Conservation (phyloP, 129 eudicot species). For the Pittosporum tobira region DNA sequence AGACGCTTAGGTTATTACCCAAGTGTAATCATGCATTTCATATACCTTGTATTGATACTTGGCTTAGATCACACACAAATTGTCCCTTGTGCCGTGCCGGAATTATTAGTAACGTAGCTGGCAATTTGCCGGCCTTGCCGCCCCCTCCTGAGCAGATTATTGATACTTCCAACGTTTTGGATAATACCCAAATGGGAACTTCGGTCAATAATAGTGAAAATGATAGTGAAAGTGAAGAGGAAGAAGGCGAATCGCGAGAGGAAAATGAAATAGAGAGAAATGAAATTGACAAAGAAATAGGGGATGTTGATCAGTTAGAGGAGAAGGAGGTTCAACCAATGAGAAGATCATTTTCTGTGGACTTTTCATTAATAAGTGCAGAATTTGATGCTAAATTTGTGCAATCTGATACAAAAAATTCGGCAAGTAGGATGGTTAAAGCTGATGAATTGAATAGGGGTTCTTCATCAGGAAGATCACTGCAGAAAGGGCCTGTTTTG, state of each 20-base stretch:
- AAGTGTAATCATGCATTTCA: conserved; percentile 50
- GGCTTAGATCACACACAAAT: conserved; percentile 43
- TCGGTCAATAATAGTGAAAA: not conserved
- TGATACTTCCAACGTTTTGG: conserved; percentile 14
- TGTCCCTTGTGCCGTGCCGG: conserved; percentile 43
- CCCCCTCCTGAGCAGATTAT: conserved; percentile 5
- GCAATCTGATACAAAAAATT: not conserved
- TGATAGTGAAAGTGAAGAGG: conserved; percentile 15
- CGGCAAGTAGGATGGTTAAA: conserved; percentile 1
- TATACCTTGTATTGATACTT: conserved; percentile 44
- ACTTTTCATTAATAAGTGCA: conserved; percentile 11
- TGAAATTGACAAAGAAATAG: not conserved
- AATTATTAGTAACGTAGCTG: conserved; percentile 6
- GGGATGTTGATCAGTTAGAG: not conserved
- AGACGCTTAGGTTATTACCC: conserved; percentile 34
- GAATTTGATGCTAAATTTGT: not conserved
- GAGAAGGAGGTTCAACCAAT: conserved; percentile 15
- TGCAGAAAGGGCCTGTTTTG: conserved; percentile 7
- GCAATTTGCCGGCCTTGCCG: not conserved
- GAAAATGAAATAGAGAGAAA: not conserved
- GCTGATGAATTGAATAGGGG: not conserved
- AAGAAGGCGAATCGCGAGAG: not conserved
- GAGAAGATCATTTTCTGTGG: conserved; percentile 37
- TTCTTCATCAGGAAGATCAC: conserved; percentile 9
- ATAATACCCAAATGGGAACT: conserved; percentile 15